Base-by-base conservation (phyloP, 495 filamentous ascomycete species). In the Tuber melanosporum region DNA sequence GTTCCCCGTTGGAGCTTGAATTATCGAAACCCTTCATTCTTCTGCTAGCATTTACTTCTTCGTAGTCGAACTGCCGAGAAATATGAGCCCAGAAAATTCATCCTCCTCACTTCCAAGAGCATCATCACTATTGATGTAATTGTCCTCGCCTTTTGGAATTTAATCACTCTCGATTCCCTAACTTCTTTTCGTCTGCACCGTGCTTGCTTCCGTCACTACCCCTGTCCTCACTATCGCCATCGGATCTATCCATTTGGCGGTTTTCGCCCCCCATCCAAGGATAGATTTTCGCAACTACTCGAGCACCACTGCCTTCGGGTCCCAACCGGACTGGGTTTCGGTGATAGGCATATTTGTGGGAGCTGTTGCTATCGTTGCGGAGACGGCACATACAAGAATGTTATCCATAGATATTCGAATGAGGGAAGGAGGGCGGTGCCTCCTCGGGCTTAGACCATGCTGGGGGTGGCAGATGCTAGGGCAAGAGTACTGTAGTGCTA, bases 291-390 rank as follows among this genome's bases (percentile, higher is more conserved):
- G 72, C 95, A 87, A 77, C 90, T 94, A 98, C 88, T 71, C 87
- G 88, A 8, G 92, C 87, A 19, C 95, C 95, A 62, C 88, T 86
- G 83, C 98, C 98, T 82, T 93, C 89, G 93, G 92, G 12, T 94
- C 95, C 0, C 32, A 94, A 88, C 26, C 84, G 84, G 73, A 87
- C 85, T 42, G 85, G 86, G 19, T 93, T 90, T 74, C 88, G 39
- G 39, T 41, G 39, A 41, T 41, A 41, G 39, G 4, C 39, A 41
- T 41, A 1, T 41, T 41, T 41, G 4, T 41, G 39, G 39, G 39
- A 41, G 39, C 39, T 41, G 39, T 41, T 41, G 39, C 39, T 2
- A 41, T 41, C 39, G 3, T 41, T 5, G 39, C 39, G 39, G 39
- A 41, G 39, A 41, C 4, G 39, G 39, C 39, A 5, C 39, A 41